Evolutionary conservation across 257 asterid genomes (phyloP).

Genomic region (Nicotiana obtusifolia): DNA sequence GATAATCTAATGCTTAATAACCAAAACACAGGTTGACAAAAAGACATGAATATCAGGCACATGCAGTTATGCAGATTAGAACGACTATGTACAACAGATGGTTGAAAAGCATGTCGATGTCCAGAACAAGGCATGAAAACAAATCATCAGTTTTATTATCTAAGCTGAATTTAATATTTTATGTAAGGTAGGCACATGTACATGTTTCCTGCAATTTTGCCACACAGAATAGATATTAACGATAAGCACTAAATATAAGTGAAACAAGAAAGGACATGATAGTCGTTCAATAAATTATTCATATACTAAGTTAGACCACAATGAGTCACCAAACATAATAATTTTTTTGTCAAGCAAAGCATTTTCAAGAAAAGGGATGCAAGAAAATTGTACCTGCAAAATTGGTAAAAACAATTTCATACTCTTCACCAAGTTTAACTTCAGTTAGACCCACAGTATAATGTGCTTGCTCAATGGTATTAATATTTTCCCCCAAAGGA

Average conservation of each 20-base stretch:
- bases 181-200: not conserved
- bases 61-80: not conserved
- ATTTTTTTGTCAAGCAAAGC: too few species aligned
- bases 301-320: not conserved
- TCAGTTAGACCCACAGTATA: conserved; percentile 21
- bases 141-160: not conserved
- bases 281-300: not conserved
- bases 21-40: not conserved
- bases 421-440: conserved; percentile 16
- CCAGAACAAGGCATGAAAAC: not conserved
- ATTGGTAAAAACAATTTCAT: conserved; percentile 35
- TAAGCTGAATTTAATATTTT: not conserved
- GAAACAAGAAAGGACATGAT: too few species aligned
- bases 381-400: conserved; percentile 15
- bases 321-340: too few species aligned
- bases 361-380: not conserved
- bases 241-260: too few species aligned
- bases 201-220: not conserved
- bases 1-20: not conserved
- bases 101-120: not conserved
- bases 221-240: not conserved
- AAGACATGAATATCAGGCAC: not conserved
- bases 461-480: not conserved
- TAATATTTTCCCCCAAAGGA: not conserved
- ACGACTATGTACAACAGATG: not conserved